These are phyloP conservation scores for Pseudomonodictys pantanalensis DNA, from an alignment of 495 filamentous ascomycete species.

Conservation along the genomic window DNA sequence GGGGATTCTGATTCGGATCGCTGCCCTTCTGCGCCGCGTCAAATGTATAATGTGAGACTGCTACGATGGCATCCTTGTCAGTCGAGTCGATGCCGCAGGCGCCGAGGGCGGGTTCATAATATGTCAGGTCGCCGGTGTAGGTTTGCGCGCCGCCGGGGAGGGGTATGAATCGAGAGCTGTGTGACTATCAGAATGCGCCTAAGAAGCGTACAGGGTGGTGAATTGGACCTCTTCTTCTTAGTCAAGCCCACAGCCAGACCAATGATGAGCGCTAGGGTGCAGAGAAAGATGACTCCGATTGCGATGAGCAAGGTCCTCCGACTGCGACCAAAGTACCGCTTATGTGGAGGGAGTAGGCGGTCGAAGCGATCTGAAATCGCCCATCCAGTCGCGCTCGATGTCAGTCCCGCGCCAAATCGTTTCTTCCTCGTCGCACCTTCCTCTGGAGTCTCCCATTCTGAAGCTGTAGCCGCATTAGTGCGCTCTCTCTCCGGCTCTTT, in stretches of 20 bases:
- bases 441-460: slow-evolving; percentile 16
- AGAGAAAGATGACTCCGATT: slow-evolving; percentile 38
- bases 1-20: slow-evolving; percentile 66
- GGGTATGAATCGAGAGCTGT: slow-evolving; percentile 48
- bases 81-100: slow-evolving; percentile 63
- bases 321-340: slow-evolving; percentile 44
- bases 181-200: slow-evolving; percentile 36
- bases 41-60: slow-evolving; percentile 64
- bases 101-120: slow-evolving; percentile 66
- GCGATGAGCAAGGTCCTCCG: slow-evolving; percentile 44
- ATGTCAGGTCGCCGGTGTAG: slow-evolving; percentile 68
- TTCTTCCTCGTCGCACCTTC: slow-evolving; percentile 2
- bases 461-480: background rate
- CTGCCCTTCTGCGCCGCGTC: slow-evolving; percentile 55
- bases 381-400: slow-evolving; percentile 1
- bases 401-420: slow-evolving; percentile 2
- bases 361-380: slow-evolving; percentile 34
- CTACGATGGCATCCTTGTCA: slow-evolving; percentile 56
- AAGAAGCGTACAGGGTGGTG: slow-evolving; percentile 24
- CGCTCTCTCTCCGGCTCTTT: slow-evolving; percentile 10
- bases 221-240: no score
- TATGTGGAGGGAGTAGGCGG: slow-evolving; percentile 41
- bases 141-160: slow-evolving; percentile 51
- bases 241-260: slow-evolving; percentile 56
- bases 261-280: slow-evolving; percentile 52